These are phyloP conservation scores for Mycena maculata DNA, from an alignment of 768 basidiomycete genomes.

Conservation along the genomic window DNA sequence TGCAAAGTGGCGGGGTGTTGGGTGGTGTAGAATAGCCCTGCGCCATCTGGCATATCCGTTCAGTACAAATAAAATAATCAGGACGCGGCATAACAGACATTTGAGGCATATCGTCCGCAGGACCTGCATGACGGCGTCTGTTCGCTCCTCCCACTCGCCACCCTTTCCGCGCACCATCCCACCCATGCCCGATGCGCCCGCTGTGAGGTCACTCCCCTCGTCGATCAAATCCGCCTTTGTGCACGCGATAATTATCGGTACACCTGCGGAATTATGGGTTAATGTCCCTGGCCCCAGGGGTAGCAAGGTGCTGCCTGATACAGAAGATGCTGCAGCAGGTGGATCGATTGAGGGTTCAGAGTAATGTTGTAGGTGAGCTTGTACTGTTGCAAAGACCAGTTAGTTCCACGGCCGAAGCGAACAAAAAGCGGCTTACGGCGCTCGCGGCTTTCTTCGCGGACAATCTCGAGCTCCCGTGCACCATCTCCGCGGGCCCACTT, in stretches of 20 bases:
- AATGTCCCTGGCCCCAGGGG: constrained; percentile 89
- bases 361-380: constrained; percentile 91
- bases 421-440: constrained; percentile 65
- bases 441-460: constrained; percentile 85
- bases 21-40: constrained; percentile 91
- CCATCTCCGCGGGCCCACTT: constrained; percentile 79
- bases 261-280: constrained; percentile 86
- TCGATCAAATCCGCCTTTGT: constrained; percentile 96
- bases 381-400: constrained; percentile 63
- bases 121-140: constrained; percentile 96
- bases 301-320: constrained; percentile 72
- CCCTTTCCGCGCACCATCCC: constrained; percentile 94
- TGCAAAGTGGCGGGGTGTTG: constrained; percentile 80
- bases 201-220: constrained; percentile 76
- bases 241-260: constrained; percentile 90
- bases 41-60: constrained; percentile 76
- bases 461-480: constrained; percentile 77
- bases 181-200: constrained; percentile 86
- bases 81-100: constrained; percentile 65
- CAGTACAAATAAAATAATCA: background rate
- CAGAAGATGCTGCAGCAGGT: constrained; percentile 67
- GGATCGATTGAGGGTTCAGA: constrained; percentile 81
- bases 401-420: constrained; percentile 13
- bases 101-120: constrained; percentile 91
- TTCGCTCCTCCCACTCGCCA: constrained; percentile 94